Conservation (phyloP, 345 rosid species). For the Syzygium oleosum region DNA sequence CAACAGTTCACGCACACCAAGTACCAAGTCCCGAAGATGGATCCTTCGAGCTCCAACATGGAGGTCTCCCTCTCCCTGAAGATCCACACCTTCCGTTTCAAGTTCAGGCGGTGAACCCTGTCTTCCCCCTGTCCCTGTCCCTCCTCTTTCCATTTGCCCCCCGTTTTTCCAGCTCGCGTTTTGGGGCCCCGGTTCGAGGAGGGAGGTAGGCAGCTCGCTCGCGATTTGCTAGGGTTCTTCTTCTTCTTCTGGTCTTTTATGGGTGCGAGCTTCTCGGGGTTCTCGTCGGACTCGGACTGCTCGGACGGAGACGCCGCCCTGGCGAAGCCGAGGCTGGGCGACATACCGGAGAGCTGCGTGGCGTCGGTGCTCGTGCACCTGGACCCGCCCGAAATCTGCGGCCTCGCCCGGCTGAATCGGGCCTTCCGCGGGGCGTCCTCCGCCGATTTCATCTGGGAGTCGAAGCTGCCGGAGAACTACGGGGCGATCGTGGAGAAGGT, state of each 20-base stretch:
- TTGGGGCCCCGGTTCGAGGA: too few species aligned
- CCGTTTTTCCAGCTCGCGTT: neutral
- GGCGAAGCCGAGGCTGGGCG: slow-evolving; percentile 27
- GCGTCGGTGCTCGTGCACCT: slow-evolving; percentile 37
- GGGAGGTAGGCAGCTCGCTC: neutral
- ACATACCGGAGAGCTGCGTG: slow-evolving; percentile 59
- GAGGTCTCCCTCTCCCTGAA: slow-evolving; percentile 5
- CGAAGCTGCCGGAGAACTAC: slow-evolving; percentile 46
- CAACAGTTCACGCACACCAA: too few species aligned
- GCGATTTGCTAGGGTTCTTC: neutral
- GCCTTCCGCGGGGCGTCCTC: slow-evolving; percentile 46
- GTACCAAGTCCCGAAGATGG: neutral
- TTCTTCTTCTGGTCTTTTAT: neutral
- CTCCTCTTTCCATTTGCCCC: neutral
- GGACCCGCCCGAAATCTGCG: slow-evolving; percentile 52
- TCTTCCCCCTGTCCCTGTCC: neutral
- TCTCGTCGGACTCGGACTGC: slow-evolving; percentile 2
- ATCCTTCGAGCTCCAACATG: neutral
- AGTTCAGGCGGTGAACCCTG: slow-evolving; percentile 8
- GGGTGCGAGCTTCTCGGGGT: slow-evolving; percentile 41
- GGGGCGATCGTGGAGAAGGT: slow-evolving; percentile 22
- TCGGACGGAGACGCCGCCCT: slow-evolving; percentile 8
- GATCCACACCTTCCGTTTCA: slow-evolving; percentile 12
- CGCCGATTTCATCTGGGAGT: slow-evolving; percentile 63
- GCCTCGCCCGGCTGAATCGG: slow-evolving; percentile 39